These are phyloP conservation scores for Helotiales sp. DNA, from an alignment of 2,329 filamentous ascomycete species.

Conservation along the genomic window DNA sequence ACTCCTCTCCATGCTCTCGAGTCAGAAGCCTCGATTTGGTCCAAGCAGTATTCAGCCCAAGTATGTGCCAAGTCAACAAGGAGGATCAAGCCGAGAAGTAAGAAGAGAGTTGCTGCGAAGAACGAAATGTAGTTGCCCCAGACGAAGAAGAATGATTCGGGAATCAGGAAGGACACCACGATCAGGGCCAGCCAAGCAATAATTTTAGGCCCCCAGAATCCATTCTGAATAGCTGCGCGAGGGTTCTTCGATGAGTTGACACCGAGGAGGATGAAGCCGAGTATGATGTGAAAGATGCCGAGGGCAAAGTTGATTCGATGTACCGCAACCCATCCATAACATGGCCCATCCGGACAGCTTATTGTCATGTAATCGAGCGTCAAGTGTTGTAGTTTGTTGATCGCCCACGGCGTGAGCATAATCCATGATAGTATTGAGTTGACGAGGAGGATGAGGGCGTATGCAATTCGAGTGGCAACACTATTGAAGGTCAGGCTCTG, in stretches of 20 bases:
- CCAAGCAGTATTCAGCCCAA: conserved; percentile 95
- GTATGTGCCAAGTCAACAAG: conserved; percentile 93
- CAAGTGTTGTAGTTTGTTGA: conserved; percentile 90
- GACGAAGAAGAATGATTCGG: conserved; percentile 89
- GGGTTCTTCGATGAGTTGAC: conserved; percentile 85
- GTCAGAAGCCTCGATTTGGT: conserved; percentile 88
- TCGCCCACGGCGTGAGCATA: conserved; percentile 98
- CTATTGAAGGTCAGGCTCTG: conserved; percentile 44
- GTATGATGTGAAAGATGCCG: conserved; percentile 86
- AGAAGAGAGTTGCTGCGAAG: conserved; percentile 85
- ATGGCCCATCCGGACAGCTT: conserved; percentile 84
- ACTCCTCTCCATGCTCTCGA: conserved; percentile 82
- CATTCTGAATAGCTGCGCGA: conserved; percentile 88
- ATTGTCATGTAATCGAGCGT: conserved; percentile 97
- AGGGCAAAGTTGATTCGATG: conserved; percentile 98
- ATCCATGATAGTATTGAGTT: conserved; percentile 99
- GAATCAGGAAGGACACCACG: conserved; percentile 92
- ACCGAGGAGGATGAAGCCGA: conserved; percentile 82
- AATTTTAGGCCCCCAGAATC: conserved; percentile 98
- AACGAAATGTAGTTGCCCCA: conserved; percentile 96
- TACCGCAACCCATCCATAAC: conserved; percentile 93
- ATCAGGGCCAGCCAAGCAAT: conserved; percentile 85
- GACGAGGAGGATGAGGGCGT: conserved; percentile 88
- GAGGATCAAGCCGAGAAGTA: conserved; percentile 87
- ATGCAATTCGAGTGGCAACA: conserved; percentile 95